These are phyloP conservation scores for Cylindrodendrum hubeiense DNA, from an alignment of 2,329 filamentous ascomycete species.

Conservation along the genomic window DNA sequence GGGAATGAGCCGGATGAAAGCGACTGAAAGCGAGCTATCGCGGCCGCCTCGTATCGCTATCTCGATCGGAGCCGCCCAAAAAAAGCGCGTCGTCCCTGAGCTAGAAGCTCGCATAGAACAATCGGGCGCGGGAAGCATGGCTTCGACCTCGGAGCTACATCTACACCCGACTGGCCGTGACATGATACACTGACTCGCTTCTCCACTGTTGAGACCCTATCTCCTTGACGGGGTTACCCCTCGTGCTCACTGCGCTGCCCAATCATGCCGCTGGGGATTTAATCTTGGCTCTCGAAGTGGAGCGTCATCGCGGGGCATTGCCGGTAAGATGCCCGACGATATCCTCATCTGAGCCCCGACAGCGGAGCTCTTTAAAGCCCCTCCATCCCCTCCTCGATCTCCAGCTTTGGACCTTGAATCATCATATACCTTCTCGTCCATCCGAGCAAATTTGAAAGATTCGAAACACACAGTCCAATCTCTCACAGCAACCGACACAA, in stretches of 20 bases:
- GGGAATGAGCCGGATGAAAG: constrained; percentile 13
- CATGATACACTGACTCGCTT: constrained; percentile 5
- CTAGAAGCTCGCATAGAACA: constrained; percentile 8
- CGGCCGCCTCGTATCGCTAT: neutral
- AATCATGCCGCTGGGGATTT: constrained; percentile 16
- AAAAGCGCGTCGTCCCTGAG: constrained; percentile 1
- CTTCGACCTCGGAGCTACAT: constrained; percentile 15
- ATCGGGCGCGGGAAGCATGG: neutral
- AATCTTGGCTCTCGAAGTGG: constrained; percentile 13
- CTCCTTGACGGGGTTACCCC: constrained; percentile 1
- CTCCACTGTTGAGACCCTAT: constrained; percentile 9
- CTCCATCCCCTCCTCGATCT: neutral
- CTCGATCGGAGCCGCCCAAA: neutral
- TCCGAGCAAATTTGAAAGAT: neutral
- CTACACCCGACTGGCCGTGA: constrained; percentile 8
- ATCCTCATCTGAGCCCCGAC: constrained; percentile 18
- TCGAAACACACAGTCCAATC: neutral
- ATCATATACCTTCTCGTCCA: neutral
- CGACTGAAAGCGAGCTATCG: constrained; percentile 7
- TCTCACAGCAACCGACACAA: constrained; percentile 26
- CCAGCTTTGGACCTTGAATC: neutral
- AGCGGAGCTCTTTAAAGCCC: constrained; percentile 20
- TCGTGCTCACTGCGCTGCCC: constrained; percentile 4
- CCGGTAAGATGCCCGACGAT: constrained; percentile 15
- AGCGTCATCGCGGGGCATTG: constrained; percentile 20